Evolutionary conservation across 169 alveolate species (phyloP), one percentile per base, ranked within the genome.

Genomic region (Eimeria acervulina): DNA sequence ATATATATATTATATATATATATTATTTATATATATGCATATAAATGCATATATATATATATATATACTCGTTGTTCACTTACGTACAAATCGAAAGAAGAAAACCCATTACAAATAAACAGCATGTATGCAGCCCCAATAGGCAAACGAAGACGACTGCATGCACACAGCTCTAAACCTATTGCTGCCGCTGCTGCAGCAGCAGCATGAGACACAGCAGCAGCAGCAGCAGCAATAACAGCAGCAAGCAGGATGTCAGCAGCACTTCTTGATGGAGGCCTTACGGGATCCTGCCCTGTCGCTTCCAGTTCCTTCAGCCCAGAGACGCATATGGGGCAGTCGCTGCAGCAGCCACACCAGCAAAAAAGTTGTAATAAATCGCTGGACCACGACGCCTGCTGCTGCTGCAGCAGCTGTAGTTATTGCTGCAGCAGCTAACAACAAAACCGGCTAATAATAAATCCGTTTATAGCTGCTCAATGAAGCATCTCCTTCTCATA

Each of bases 151-250:
- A n/a, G n/a, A n/a, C n/a, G n/a, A n/a, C n/a, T n/a, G n/a, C n/a
- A n/a, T n/a, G n/a, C n/a, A 12, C 33, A 33, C 80, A 68, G 26
- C 40, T 68, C 40, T n/a, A 68, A 8, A 33, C 80, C 26, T 76
- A 28, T 26, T n/a, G 17, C n/a, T 33, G 52, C 87, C n/a, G n/a
- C n/a, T n/a, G n/a, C n/a, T n/a, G n/a, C n/a, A n/a, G n/a, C n/a
- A n/a, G n/a, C n/a, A n/a, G n/a, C n/a, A n/a, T n/a, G 15, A 55
- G 19, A 76, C 87, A 17, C 38, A 12, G 87, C 87, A 31, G 87
- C 87, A 76, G 87, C 87, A 76, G 87, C 55, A 31, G 87, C 87
- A 76, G 87, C 87, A 36, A 55, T 28, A 76, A n/a, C 33, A 15
- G 52, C 87, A 23, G 87, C 87, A 76, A 55, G 59, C 15, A 55